phyloP scores from a whole-genome alignment of 192 early-diverging fungal genomes.

The Backusella australiensis region DNA sequence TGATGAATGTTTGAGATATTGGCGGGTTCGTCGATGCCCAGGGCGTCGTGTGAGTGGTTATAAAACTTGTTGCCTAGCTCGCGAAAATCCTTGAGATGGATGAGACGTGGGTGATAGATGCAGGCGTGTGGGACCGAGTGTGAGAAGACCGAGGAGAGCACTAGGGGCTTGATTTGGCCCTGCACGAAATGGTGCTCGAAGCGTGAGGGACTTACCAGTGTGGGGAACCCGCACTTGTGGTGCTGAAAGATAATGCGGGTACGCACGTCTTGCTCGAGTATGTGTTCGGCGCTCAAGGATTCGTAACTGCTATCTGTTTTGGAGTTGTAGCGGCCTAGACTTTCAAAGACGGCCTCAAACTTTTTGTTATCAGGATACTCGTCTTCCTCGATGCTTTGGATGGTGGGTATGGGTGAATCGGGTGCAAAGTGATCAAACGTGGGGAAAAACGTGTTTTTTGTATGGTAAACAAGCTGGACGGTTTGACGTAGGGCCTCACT shows the following conservation, averaged over 20 bases:
- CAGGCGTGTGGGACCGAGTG: background rate
- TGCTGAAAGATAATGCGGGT: background rate
- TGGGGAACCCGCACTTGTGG: conserved; percentile 20
- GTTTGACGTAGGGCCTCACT: background rate
- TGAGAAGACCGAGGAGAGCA: conserved; percentile 15
- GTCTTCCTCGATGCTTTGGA: background rate
- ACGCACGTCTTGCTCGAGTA: background rate
- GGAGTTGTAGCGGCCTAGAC: background rate
- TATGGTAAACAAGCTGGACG: background rate
- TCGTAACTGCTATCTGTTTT: background rate
- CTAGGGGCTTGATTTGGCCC: background rate
- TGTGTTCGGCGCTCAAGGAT: background rate
- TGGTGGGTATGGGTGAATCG: background rate
- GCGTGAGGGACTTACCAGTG: conserved; percentile 1
- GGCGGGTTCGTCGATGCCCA: conserved; percentile 11
- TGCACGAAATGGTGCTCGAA: background rate
- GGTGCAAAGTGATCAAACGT: background rate
- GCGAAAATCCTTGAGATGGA: background rate
- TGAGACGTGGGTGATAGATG: conserved; percentile 12
- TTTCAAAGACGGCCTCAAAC: conserved; percentile 2
- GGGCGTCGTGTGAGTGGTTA: background rate
- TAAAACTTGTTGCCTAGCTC: conserved; percentile 16
- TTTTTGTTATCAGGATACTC: background rate
- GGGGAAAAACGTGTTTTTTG: background rate
- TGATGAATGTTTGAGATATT: conserved; percentile 22